Percentiles rank a stretch among this genome's conserved stretches.
These are phyloP conservation scores for Pichia kudriavzevii DNA, from an alignment of 1,139 yeast genomes.

Conservation along the genomic window DNA sequence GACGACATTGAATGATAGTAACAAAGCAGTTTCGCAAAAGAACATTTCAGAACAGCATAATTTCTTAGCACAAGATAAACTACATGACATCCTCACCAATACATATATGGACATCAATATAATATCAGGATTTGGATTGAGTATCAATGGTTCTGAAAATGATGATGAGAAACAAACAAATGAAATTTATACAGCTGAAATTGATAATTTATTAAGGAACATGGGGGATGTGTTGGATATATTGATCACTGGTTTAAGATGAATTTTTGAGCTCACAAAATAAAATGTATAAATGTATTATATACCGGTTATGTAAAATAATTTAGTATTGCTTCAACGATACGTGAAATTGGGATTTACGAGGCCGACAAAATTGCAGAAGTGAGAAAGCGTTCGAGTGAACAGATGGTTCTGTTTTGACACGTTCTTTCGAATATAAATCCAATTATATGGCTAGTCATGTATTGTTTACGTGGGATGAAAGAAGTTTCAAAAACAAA, in stretches of 20 bases:
- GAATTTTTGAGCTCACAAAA: no score
- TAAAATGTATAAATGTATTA: no score
- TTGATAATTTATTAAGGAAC: conserved; percentile 10
- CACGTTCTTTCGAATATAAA: no score
- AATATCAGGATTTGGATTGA: conserved; percentile 4
- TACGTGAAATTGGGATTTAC: no score
- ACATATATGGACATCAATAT: conserved; percentile 8
- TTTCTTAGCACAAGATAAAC: conserved; percentile 1
- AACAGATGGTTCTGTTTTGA: no score
- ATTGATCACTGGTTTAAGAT: conserved; percentile 4
- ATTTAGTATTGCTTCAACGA: no score
- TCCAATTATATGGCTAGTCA: no score
- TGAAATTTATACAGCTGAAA: conserved; percentile 7
- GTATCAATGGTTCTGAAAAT: conserved; percentile 1
- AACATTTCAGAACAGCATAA: not conserved
- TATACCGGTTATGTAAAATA: no score
- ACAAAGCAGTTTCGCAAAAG: conserved; percentile 10
- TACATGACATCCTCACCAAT: conserved; percentile 2
- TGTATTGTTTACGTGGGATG: no score
- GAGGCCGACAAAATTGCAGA: no score
- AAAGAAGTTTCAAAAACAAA: no score
- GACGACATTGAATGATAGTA: conserved; percentile 11
- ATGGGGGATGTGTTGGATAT: conserved; percentile 10
- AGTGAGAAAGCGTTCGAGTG: no score
- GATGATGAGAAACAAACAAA: conserved; percentile 3